Conservation (phyloP, 768 basidiomycete genomes). For the Megacollybia marginata region DNA sequence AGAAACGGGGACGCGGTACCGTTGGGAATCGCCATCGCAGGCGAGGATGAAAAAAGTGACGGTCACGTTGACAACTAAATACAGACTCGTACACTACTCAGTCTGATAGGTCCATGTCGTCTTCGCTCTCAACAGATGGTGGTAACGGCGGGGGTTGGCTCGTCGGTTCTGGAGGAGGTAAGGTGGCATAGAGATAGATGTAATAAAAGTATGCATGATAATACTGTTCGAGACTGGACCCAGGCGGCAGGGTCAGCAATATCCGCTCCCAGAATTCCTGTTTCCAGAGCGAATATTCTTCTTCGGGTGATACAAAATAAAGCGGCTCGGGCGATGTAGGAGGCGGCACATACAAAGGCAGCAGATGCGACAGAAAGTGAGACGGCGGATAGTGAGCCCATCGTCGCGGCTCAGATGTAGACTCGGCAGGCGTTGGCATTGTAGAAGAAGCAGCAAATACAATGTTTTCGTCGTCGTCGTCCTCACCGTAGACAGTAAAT, state of each 20-base stretch:
- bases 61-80: no score
- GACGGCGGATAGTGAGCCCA: conserved; percentile 61
- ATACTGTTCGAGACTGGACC: neutral
- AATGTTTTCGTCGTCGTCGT: conserved; percentile 5
- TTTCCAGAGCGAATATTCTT: conserved; percentile 15
- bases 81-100: neutral
- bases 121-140: conserved; percentile 20
- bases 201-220: neutral
- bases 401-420: conserved; percentile 19
- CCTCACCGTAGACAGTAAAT: conserved; percentile 29
- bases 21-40: neutral
- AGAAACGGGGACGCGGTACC: neutral
- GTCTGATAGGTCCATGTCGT: conserved; percentile 8
- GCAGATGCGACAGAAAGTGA: conserved; percentile 49
- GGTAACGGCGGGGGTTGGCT: conserved; percentile 9
- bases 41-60: no score
- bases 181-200: conserved; percentile 7
- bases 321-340: conserved; percentile 11
- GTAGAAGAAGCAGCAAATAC: conserved; percentile 1
- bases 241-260: neutral
- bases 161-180: conserved; percentile 18
- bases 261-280: neutral
- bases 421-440: neutral
- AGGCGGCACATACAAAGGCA: conserved; percentile 38
- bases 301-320: conserved; percentile 24